Evolutionary conservation across 164 flowering plant species (phyloP).

Genomic region (Nymphaea colorata): DNA sequence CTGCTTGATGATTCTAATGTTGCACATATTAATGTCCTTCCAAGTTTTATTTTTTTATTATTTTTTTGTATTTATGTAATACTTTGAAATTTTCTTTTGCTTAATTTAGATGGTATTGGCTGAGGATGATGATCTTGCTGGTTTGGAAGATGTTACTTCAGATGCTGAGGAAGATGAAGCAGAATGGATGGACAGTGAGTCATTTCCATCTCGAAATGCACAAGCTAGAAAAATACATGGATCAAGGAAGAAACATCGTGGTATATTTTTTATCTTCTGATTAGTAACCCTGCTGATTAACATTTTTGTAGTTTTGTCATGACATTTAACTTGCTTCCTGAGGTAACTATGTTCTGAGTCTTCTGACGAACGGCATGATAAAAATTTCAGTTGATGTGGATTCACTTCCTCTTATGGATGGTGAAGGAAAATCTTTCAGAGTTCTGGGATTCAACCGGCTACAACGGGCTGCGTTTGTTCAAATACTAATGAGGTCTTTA

Average conservation of each 20-base stretch:
- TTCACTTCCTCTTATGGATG: conserved; percentile 85
- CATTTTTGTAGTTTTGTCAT: neutral
- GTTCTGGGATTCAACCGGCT: conserved; percentile 86
- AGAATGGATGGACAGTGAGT: conserved; percentile 62
- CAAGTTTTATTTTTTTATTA: too few relatives aligned
- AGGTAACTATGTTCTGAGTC: neutral
- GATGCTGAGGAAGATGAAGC: conserved; percentile 88
- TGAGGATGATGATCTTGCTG: conserved; percentile 96
- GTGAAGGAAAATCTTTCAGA: conserved; percentile 83
- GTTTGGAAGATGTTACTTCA: conserved; percentile 87
- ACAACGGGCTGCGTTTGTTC: conserved; percentile 88
- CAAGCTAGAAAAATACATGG: conserved; percentile 34
- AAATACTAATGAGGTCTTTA: conserved; percentile 81
- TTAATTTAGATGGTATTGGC: conserved; percentile 76
- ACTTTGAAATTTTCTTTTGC: neutral
- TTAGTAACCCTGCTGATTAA: neutral
- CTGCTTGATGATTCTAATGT: too few relatives aligned
- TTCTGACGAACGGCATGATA: neutral
- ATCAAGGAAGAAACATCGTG: conserved; percentile 51
- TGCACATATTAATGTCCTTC: too few relatives aligned
- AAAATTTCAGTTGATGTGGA: conserved; percentile 47
- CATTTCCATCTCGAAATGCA: conserved; percentile 27
- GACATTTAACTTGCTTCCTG: neutral
- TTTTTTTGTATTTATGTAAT: too few relatives aligned
- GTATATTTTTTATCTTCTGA: conserved; percentile 16